Evolutionary conservation across 192 early-diverging fungal species (phyloP), one percentile per base, ranked within the genome.

Genomic region (Podila clonocystis): DNA sequence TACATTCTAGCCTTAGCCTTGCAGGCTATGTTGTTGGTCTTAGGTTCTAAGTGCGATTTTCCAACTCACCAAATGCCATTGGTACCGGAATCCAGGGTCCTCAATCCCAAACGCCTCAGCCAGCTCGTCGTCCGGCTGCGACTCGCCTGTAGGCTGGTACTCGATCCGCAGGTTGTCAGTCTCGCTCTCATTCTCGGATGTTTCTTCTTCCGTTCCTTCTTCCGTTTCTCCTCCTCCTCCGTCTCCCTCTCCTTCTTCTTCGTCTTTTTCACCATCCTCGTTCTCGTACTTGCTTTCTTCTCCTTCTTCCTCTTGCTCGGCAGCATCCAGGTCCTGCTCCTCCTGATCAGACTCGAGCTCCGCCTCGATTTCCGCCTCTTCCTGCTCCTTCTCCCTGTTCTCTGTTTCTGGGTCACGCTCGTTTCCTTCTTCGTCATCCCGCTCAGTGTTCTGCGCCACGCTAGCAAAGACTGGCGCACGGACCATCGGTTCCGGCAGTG

Each of bases 1-100:
- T 22, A 11, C 48, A 58, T 17, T 15, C 41, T 45, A 17, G 41
- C 41, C 34, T 36, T 9, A 36, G 41, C 41, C 34, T 36, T 9
- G 9, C 34, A 11, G 9, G 7, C 34, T 36, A 36, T 36, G 34
- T 9, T 36, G 7, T 36, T 36, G 34, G 6, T 36, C 34, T 6
- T 9, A 11, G 34, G 9, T 36, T 36, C 41, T 0, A 45, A n/a
- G n/a, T 15, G 13, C 8, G 41, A 52, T 58, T 50, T 50, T 68
- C 13, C 33, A 12, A 74, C 77, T 80, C 72, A 94, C 90, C 85
- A 95, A 77, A 87, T 95, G 94, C 94, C 94, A 95, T 75, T 95
- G 94, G 26, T 90, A 77, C n/a, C 72, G 50, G 74, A 95, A 92
- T 38, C 89, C 91, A 36, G 93, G 94, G 85, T 95, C 94, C 12